A percentile compares a stretch with the other conserved stretches of the same genome.
phyloP scores from a whole-genome alignment of 192 early-diverging fungal species.

The Entomortierella lignicola region DNA sequence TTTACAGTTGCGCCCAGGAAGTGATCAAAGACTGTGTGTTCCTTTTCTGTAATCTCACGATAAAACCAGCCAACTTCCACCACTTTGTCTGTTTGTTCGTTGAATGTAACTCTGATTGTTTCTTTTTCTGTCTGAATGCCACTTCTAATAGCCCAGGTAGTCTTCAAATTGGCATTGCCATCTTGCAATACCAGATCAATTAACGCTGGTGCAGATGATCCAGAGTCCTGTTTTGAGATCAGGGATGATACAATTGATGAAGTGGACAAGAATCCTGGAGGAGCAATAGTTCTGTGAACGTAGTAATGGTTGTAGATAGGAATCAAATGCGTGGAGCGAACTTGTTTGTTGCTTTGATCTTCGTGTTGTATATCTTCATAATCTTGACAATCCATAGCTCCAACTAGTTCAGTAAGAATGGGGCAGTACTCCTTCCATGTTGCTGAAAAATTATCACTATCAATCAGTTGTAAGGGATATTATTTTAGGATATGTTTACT shows the following conservation, averaged over 20 bases:
- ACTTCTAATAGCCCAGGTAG: slow-evolving; percentile 28
- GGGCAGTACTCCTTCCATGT: slow-evolving; percentile 39
- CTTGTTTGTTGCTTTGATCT: slow-evolving; percentile 1
- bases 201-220: slow-evolving; percentile 30
- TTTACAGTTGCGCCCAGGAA: slow-evolving; percentile 42
- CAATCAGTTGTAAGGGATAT: background rate
- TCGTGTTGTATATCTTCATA: background rate
- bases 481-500: too few relatives aligned
- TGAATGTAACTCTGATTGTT: slow-evolving; percentile 16
- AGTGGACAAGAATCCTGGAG: slow-evolving; percentile 24
- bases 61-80: slow-evolving; percentile 50
- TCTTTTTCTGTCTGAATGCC: slow-evolving; percentile 1
- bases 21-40: slow-evolving; percentile 25
- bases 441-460: slow-evolving; percentile 17
- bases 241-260: slow-evolving; percentile 21
- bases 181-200: slow-evolving; percentile 39
- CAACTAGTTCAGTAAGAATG: slow-evolving; percentile 12
- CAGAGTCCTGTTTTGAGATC: slow-evolving; percentile 23
- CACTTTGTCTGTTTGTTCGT: slow-evolving; percentile 37
- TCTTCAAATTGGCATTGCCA: slow-evolving; percentile 14
- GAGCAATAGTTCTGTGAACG: slow-evolving; percentile 17
- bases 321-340: slow-evolving; percentile 24
- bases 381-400: slow-evolving; percentile 29
- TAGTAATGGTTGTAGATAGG: slow-evolving; percentile 31
- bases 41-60: slow-evolving; percentile 43